phyloP scores from a whole-genome alignment of 1,284 basidiomycete species.

The Puccinia horiana region DNA sequence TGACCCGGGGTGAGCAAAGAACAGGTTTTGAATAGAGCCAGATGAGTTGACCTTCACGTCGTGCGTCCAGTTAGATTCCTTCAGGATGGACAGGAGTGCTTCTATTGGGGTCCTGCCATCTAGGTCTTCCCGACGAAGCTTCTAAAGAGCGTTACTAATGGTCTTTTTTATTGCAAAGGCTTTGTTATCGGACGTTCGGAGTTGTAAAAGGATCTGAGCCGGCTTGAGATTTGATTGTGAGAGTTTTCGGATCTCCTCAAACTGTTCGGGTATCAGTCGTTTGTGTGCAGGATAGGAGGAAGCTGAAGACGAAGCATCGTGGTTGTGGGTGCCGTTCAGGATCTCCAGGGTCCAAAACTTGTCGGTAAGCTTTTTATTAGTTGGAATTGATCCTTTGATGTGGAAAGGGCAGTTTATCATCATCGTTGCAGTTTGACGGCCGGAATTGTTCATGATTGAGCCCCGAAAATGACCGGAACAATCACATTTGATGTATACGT shows the following conservation, averaged over 20 bases:
- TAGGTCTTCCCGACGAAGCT: neutral
- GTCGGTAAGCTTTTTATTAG: neutral
- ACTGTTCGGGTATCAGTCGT: neutral
- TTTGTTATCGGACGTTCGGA: neutral
- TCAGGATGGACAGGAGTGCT: neutral
- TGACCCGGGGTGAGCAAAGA: constrained; percentile 20
- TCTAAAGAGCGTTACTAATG: neutral
- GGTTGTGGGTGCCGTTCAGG: neutral
- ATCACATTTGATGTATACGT: neutral
- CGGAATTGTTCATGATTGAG: neutral
- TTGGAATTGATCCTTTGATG: neutral
- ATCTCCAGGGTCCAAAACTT: neutral
- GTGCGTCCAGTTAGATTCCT: neutral
- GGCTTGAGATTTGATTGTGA: no score
- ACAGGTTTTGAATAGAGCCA: no score
- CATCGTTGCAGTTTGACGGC: neutral
- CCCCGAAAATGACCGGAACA: neutral
- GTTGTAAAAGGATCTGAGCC: no score
- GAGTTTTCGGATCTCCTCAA: constrained; percentile 1
- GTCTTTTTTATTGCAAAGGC: neutral
- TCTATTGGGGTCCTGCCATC: neutral
- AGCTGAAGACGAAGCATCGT: neutral
- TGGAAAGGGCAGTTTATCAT: neutral
- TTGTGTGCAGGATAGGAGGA: neutral
- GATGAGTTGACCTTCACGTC: neutral